phyloP scores from a whole-genome alignment of 805 yeast species.

The Lachancea nothofagi region DNA sequence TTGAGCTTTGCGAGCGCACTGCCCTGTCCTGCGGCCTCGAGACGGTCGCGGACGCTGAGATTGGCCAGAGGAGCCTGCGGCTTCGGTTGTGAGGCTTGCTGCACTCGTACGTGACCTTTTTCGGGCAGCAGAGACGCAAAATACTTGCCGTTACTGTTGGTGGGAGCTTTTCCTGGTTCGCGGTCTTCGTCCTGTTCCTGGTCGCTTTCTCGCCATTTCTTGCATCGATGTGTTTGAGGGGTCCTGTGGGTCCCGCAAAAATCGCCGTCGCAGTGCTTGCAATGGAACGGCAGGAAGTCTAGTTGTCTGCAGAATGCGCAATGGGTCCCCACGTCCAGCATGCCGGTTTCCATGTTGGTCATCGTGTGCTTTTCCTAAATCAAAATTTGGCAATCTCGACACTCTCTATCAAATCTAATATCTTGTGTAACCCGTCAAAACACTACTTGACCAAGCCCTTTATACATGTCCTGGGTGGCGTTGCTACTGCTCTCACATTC shows the following conservation, averaged over 20 bases:
- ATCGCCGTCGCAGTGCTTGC: conserved; percentile 25
- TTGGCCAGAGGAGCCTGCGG: neutral
- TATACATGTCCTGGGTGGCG: too few species aligned
- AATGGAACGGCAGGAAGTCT: conserved; percentile 33
- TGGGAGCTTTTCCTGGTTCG: neutral
- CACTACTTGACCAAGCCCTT: too few species aligned
- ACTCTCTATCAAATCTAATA: too few species aligned
- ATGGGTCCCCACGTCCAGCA: conserved; percentile 35
- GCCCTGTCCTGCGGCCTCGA: conserved; percentile 9
- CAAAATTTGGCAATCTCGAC: too few species aligned
- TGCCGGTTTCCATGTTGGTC: conserved; percentile 25
- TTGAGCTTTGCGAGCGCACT: conserved; percentile 25
- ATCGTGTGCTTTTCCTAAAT: neutral
- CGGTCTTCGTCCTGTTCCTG: conserved; percentile 1
- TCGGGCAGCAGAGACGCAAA: conserved; percentile 30
- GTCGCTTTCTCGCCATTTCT: conserved; percentile 14
- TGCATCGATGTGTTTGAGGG: conserved; percentile 27
- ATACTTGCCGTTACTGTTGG: conserved; percentile 17
- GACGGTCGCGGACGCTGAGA: conserved; percentile 3
- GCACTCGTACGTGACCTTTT: conserved; percentile 24
- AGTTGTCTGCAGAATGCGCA: conserved; percentile 30
- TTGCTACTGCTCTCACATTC: too few species aligned
- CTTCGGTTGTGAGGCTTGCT: conserved; percentile 6
- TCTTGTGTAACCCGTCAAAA: too few species aligned
- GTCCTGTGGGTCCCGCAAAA: conserved; percentile 29